Conservation (phyloP, 2,329 filamentous ascomycete genomes). For the Penicillium sp. region DNA sequence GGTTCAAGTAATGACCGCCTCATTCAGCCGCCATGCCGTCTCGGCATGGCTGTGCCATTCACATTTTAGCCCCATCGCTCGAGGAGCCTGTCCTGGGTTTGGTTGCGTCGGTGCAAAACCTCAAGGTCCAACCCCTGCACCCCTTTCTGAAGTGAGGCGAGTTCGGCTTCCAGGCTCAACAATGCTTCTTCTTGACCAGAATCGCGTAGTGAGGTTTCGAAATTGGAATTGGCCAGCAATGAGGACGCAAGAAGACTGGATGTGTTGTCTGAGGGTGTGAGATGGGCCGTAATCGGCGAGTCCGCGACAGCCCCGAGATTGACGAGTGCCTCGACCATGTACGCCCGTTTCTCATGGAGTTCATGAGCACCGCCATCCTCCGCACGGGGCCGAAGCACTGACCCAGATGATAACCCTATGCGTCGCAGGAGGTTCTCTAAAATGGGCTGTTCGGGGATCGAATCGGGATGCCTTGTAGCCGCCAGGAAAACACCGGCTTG, state of each 20-base stretch:
- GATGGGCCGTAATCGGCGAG: constrained; percentile 29
- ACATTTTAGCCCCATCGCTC: constrained; percentile 30
- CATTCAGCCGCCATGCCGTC: neutral
- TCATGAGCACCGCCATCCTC: constrained; percentile 16
- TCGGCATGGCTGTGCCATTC: neutral
- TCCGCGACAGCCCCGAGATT: constrained; percentile 30
- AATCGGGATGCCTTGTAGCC: constrained; percentile 13
- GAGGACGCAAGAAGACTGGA: constrained; percentile 33
- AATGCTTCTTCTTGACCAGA: constrained; percentile 28
- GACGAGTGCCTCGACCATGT: constrained; percentile 30
- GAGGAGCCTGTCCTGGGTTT: constrained; percentile 31
- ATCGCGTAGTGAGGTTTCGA: constrained; percentile 29
- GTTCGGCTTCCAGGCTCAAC: constrained; percentile 29
- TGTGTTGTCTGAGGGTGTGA: constrained; percentile 33
- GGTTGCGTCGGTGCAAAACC: constrained; percentile 33
- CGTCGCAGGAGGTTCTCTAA: constrained; percentile 36
- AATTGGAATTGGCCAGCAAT: constrained; percentile 31
- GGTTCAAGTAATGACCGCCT: no score
- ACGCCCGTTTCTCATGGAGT: constrained; percentile 31
- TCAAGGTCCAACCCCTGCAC: constrained; percentile 36
- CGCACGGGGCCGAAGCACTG: constrained; percentile 25
- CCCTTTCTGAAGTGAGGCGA: constrained; percentile 33
- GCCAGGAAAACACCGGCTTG: constrained; percentile 20
- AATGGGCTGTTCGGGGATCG: constrained; percentile 22
- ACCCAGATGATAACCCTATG: constrained; percentile 31